Base-by-base conservation (phyloP, 139 green algal species). In the Raphidocelis subcapitata region DNA sequence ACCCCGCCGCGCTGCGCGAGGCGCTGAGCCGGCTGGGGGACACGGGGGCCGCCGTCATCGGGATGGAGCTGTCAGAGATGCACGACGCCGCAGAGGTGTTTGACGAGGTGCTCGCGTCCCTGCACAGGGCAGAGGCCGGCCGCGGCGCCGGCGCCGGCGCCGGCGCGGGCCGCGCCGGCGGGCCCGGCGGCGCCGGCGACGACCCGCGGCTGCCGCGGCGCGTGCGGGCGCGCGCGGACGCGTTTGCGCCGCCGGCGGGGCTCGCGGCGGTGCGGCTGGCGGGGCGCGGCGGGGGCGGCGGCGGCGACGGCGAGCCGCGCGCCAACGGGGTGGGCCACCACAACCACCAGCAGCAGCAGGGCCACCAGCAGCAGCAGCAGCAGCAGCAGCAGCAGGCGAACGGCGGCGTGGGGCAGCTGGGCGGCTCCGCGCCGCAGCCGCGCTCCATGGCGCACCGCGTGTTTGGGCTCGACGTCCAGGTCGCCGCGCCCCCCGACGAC, bases 21-120 rank as follows among this genome's bases (percentile, higher is more conserved):
- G 90, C 91, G 23, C 79, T 97, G n/a, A 87, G 75, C 33, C 52
- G 65, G n/a, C 74, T 96, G 35, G n/a, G n/a, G n/a, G 71, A 70
- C 2, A 4, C 36, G 1, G 71, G 77, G n/a, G 61, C 76, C 21
- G 62, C 64, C 5, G 65, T 75, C 2, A 62, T 84, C 4, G 47
- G 70, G 33, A 84, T 93, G 41, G 81, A 88, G 35, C 47, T 84
- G 62, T 66, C 37, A 26, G 89, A 96, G 33, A 96, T 96, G 91
- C 88, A 93, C 55, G 91, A 96, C 60, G 91, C 91, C 1, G 69
- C 76, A 36, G 91, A 96, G 80, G 89, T 95, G 66, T 75, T 95
- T 67, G 82, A 79, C 28, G 84, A 92, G 81, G 35, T 96, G 41
- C 88, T 94, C 32, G 76, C 76, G 41, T 79, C 68, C 49, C 61